Conservation (phyloP, 2,329 filamentous ascomycete genomes). For the Xylaria hypoxylon region DNA sequence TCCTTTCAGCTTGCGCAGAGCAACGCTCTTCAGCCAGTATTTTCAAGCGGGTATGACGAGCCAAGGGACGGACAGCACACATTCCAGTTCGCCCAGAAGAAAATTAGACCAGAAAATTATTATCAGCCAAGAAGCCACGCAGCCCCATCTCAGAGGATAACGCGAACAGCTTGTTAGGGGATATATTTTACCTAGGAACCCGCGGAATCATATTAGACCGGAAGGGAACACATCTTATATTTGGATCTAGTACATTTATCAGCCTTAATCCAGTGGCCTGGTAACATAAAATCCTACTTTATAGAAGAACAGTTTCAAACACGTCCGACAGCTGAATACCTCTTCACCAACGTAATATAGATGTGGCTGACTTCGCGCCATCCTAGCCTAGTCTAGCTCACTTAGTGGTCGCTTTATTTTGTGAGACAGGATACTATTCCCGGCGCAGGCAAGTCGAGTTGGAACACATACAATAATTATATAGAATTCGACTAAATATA, state of each 20-base stretch:
- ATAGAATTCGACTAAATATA: constrained; percentile 7
- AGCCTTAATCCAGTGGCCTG: constrained; percentile 21
- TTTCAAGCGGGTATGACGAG: constrained; percentile 5
- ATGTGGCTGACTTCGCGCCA: background rate
- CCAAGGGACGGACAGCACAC: background rate
- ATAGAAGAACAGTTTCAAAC: background rate
- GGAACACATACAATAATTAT: background rate
- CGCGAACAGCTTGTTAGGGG: constrained; percentile 5
- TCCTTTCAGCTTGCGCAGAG: constrained; percentile 26
- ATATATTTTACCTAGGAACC: constrained; percentile 20
- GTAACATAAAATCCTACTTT: constrained; percentile 18
- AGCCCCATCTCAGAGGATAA: constrained; percentile 4
- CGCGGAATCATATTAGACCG: constrained; percentile 16
- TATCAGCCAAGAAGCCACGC: constrained; percentile 7
- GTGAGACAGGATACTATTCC: constrained; percentile 1
- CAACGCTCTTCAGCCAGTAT: background rate
- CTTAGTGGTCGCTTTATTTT: background rate
- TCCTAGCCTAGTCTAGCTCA: constrained; percentile 4
- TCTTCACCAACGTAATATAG: constrained; percentile 12
- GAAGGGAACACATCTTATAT: constrained; percentile 5
- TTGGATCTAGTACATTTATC: constrained; percentile 20
- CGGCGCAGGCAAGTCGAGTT: constrained; percentile 6
- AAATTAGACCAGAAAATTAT: constrained; percentile 7
- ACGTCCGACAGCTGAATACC: background rate
- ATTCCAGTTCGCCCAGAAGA: constrained; percentile 4